Evolutionary conservation across 1,139 yeast genomes (phyloP).

Genomic region (Candida tropicalis): DNA sequence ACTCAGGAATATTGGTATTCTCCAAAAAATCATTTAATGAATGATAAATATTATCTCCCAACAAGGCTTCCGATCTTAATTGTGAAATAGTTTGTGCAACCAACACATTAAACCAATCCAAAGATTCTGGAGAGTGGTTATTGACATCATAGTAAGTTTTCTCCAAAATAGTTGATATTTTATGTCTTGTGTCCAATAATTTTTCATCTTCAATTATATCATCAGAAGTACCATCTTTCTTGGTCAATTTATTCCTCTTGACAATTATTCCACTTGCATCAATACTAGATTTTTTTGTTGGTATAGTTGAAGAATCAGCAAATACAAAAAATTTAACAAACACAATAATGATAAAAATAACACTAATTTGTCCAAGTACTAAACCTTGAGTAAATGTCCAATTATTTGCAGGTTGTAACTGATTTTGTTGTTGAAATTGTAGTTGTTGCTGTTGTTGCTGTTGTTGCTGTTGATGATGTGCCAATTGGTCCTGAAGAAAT

Average conservation of each 20-base stretch:
- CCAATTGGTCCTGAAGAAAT: constrained; percentile 20
- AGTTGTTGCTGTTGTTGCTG: constrained; percentile 15
- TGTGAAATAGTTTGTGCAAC: constrained; percentile 91
- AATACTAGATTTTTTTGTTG: constrained; percentile 29
- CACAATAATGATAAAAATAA: constrained; percentile 68
- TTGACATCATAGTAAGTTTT: constrained; percentile 92
- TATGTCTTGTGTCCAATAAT: constrained; percentile 20
- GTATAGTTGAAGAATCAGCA: constrained; percentile 56
- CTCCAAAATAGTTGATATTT: constrained; percentile 60
- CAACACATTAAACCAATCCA: constrained; percentile 96
- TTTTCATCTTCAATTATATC: constrained; percentile 23
- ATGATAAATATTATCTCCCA: constrained; percentile 80
- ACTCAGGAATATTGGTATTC: constrained; percentile 68
- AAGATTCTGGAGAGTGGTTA: constrained; percentile 82
- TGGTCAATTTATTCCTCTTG: constrained; percentile 27
- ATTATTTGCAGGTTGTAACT: constrained; percentile 19
- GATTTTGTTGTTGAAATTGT: constrained; percentile 8
- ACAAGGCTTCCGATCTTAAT: constrained; percentile 80
- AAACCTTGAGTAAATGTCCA: constrained; percentile 81
- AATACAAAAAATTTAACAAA: constrained; percentile 88
- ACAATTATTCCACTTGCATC: constrained; percentile 45
- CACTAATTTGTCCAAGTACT: constrained; percentile 83
- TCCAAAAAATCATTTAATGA: constrained; percentile 62
- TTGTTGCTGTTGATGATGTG: constrained; percentile 6
- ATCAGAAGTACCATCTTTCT: neutral